Conservation (phyloP, 2,329 filamentous ascomycete genomes). For the Beauveria rudraprayagi region DNA sequence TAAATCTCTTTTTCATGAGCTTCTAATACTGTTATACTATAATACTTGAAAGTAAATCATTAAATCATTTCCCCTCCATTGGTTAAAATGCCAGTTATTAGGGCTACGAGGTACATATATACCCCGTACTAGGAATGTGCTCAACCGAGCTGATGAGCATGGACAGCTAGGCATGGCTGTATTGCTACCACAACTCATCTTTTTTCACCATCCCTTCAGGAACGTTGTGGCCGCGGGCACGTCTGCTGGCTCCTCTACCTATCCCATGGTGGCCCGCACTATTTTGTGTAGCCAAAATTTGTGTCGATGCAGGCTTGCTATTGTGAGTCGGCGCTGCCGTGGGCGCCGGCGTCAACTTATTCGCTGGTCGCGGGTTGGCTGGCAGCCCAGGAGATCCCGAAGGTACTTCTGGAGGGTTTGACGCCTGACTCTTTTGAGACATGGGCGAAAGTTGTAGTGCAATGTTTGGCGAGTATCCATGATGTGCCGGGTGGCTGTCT, state of each 20-base stretch:
- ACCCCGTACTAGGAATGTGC: not conserved
- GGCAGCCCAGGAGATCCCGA: not conserved
- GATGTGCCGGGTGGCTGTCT: not conserved
- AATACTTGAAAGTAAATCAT: too few relatives aligned
- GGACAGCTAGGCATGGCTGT: not conserved
- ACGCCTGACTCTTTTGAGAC: not conserved
- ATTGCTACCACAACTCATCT: not conserved
- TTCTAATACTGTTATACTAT: too few relatives aligned
- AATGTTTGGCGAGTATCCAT: not conserved
- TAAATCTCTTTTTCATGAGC: too few relatives aligned
- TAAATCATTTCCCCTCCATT: not conserved
- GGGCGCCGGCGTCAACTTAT: not conserved
- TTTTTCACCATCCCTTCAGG: not conserved
- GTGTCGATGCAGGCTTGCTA: not conserved
- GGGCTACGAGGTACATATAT: not conserved
- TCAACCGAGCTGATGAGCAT: not conserved
- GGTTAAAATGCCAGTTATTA: not conserved
- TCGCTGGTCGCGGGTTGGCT: not conserved
- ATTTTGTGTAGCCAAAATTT: too few relatives aligned
- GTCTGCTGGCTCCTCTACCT: not conserved
- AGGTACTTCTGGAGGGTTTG: not conserved
- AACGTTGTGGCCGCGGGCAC: too few relatives aligned
- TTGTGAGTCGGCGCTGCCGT: not conserved
- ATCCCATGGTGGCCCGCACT: not conserved
- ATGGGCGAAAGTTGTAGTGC: not conserved